Evolutionary conservation across 2,329 filamentous ascomycete genomes (phyloP).

Genomic region (Fusarium fracticaudum): DNA sequence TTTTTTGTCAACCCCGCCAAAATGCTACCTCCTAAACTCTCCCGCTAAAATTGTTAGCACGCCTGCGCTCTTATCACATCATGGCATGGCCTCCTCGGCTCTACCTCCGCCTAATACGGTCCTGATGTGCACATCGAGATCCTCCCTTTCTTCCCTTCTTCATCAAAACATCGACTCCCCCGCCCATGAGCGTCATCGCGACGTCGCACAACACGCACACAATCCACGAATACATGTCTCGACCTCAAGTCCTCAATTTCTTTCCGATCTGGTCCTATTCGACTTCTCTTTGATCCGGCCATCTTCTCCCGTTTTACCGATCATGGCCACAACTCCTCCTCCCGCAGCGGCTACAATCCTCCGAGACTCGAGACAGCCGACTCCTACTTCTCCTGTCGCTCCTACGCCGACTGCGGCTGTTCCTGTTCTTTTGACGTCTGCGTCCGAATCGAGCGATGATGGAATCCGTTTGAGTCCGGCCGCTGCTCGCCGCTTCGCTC

Average conservation of each 20-base stretch:
- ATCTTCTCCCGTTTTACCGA: constrained; percentile 1
- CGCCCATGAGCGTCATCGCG: constrained; percentile 31
- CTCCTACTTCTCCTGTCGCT: constrained; percentile 19
- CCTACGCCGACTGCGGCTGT: neutral
- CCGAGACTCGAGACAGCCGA: constrained; percentile 19
- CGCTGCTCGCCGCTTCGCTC: constrained; percentile 49
- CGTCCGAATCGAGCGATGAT: constrained; percentile 51
- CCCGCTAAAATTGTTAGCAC: constrained; percentile 26
- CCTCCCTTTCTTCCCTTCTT: constrained; percentile 13
- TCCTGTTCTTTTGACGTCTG: constrained; percentile 26
- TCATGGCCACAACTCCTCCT: constrained; percentile 38
- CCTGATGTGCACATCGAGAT: constrained; percentile 36
- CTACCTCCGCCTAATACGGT: constrained; percentile 15
- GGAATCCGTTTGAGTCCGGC: constrained; percentile 48
- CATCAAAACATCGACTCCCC: constrained; percentile 12
- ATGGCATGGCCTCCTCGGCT: constrained; percentile 16
- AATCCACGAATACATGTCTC: constrained; percentile 29
- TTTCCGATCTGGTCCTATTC: constrained; percentile 7
- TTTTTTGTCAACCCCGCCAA: constrained; percentile 40
- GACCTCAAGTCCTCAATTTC: constrained; percentile 3
- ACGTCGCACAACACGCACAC: constrained; percentile 21
- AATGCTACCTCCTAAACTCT: constrained; percentile 15
- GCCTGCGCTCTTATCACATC: constrained; percentile 23
- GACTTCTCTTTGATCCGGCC: constrained; percentile 2
- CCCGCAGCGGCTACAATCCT: constrained; percentile 5